phyloP scores from a whole-genome alignment of 345 rosid genomes.

The Mallotus nudiflorus region DNA sequence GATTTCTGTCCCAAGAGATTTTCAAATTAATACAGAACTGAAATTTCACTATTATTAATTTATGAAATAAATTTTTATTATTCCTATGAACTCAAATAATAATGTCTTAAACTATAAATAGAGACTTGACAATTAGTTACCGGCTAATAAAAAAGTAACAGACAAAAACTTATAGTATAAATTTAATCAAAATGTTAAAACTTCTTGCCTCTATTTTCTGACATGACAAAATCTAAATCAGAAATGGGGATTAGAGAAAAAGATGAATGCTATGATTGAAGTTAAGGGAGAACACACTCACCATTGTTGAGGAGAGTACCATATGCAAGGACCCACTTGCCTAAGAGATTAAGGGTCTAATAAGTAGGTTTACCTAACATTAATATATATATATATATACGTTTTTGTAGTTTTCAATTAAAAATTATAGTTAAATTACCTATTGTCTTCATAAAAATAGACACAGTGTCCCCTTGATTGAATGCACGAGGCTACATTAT shows the following conservation, averaged over 20 bases:
- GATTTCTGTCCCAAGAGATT: too few species aligned
- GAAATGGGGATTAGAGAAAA: conserved; percentile 20
- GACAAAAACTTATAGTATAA: too few species aligned
- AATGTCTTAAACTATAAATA: too few species aligned
- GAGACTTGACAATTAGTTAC: too few species aligned
- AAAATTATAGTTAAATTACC: conserved; percentile 26
- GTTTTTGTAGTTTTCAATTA: conserved; percentile 27
- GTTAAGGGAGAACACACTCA: conserved; percentile 26
- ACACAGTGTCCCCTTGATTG: conserved; percentile 77
- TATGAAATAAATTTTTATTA: too few species aligned
- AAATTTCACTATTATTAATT: too few species aligned
- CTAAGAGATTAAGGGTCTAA: conserved; percentile 28
- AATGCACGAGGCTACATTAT: conserved; percentile 43
- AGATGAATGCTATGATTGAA: conserved; percentile 36
- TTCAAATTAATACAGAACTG: too few species aligned
- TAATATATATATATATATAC: too few species aligned
- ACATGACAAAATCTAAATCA: conserved; percentile 16
- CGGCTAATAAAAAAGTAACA: too few species aligned
- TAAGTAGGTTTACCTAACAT: conserved; percentile 63
- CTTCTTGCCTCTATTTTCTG: background rate
- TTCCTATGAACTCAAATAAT: too few species aligned
- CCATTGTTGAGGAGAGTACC: conserved; percentile 17
- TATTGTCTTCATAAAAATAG: conserved; percentile 46
- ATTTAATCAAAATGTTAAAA: background rate
- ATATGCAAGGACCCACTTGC: conserved; percentile 31